A percentile compares a stretch with the other conserved stretches of the same genome.
Conservation (phyloP, 1,284 basidiomycete species). For the Leccinum glutinopallens region DNA sequence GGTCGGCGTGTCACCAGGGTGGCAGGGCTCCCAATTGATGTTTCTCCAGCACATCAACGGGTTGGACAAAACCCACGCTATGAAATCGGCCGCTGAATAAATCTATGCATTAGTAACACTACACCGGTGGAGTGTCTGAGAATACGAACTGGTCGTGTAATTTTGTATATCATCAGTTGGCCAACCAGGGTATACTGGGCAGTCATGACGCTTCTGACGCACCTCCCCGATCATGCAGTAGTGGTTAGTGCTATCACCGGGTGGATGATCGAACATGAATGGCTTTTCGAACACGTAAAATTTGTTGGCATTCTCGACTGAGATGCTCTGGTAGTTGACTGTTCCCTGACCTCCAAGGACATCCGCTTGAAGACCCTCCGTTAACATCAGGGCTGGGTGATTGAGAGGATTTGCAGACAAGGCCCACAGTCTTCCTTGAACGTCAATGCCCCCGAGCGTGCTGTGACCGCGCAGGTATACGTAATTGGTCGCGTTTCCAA, state of each 20-base stretch:
- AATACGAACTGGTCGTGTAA: slow-evolving; percentile 9
- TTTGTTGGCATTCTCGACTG: not conserved
- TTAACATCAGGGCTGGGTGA: not conserved
- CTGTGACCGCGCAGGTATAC: no score
- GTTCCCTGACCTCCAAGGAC: not conserved
- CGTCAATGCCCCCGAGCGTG: no score
- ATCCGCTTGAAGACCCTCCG: not conserved
- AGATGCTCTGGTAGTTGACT: slow-evolving; percentile 11
- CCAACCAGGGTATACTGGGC: slow-evolving; percentile 16
- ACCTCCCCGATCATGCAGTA: slow-evolving; percentile 17
- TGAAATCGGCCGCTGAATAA: slow-evolving; percentile 13
- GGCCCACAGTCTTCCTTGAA: slow-evolving; percentile 6
- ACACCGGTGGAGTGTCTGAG: no score
- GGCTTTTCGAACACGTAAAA: slow-evolving; percentile 18
- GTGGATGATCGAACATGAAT: slow-evolving; percentile 4
- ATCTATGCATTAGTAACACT: no score
- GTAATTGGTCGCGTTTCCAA: not conserved
- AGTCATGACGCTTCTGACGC: slow-evolving; percentile 9
- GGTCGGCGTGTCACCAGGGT: not conserved
- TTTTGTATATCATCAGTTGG: slow-evolving; percentile 9
- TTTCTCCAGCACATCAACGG: slow-evolving; percentile 13
- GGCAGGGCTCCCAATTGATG: slow-evolving; percentile 9
- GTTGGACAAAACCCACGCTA: not conserved
- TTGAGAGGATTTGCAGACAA: no score
- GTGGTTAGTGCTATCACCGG: not conserved